Evolutionary conservation across 352 stramenopile genomes (phyloP), one percentile per base, ranked within the genome.

Genomic region (Pythium chondricola): DNA sequence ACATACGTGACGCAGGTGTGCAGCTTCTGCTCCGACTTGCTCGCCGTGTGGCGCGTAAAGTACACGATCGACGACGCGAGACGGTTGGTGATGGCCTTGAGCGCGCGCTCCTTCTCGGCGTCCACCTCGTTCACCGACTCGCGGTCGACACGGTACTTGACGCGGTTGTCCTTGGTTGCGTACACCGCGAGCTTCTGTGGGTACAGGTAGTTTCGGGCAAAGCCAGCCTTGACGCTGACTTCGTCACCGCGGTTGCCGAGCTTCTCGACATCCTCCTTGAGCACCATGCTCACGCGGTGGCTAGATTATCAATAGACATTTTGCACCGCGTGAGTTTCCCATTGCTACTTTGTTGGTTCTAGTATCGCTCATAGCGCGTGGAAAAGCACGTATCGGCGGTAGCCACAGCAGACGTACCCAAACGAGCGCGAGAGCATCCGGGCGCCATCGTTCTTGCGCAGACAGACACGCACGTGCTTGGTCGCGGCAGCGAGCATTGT

Each of bases 151-250:
- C 85, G 86, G 71, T 68, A 91, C 65, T 84, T 85, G 43, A 87
- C 61, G 61, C 86, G 86, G 69, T 98, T 98, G 11, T 66, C 61
- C 1, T 83, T 69, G 25, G 88, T 97, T 13, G 93, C 93, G 65
- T 98, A 98, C 35, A 97, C 75, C 1, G 91, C 92, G 47, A 95
- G 71, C 66, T 97, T 97, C 55, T 97, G 67, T 6, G 93, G 93
- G 58, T 97, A 92, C 38, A 98, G 61, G 48, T 79, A 96, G 70
- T 98, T 98, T 43, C 93, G 87, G 29, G 92, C 92, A 65, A 94
- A 97, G 32, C 93, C 93, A 6, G 93, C 88, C 56, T 96, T 95
- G 39, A 98, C 92, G 24, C 67, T 81, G 38, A 97, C 73, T 36
- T 97, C 83, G 42, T 98, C 86, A 26, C 91, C 92, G 24, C 81